Evolutionary conservation across 192 early-diverging fungal species (phyloP), one percentile per base, ranked within the genome.

Genomic region (Umbelopsis sp.): DNA sequence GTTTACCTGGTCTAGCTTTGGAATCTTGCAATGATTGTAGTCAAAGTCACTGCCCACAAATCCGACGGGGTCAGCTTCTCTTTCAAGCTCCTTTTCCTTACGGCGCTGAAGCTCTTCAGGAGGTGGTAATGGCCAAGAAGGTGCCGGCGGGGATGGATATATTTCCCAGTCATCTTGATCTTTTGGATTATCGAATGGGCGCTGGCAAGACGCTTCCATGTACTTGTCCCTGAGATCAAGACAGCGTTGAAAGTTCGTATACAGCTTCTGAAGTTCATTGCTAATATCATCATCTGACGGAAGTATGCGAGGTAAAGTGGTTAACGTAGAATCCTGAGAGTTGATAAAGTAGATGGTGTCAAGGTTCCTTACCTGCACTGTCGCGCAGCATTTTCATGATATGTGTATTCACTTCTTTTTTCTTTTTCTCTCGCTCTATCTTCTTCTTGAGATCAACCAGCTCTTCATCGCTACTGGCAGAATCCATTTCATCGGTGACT

Each of bases 211-310:
- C 12, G 80, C 65, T 32, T 68, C 56, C 90, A 98, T 96, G 84
- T 98, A 98, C 69, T 93, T 91, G 66, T 89, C 85, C 31, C 97
- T 88, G 44, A 97, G 74, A 34, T 86, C 83, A 12, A 96, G 88
- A 80, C 95, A 97, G 41, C 83, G 74, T 53, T 90, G 84, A 45
- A 96, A 81, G 11, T 75, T 70, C 5, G 80, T 76, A 70, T 92
- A 91, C 21, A 93, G 82, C 16, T 83, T 79, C 36, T 80, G 72
- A 7, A 93, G 74, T 72, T 94, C 92, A 53, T 82, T 76, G 3
- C 83, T 81, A 20, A 93, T 83, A 21, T 86, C 87, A 26, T 80
- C 78, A 43, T 83, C 87, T 86, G n/a, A 49, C 6, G 2, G 6
- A 49, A n/a, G 41, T 36, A 34, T 45, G 20, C 20, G 9, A 0